Evolutionary conservation across 306 rosid species (phyloP).

Genomic region (Clitoria ternatea): DNA sequence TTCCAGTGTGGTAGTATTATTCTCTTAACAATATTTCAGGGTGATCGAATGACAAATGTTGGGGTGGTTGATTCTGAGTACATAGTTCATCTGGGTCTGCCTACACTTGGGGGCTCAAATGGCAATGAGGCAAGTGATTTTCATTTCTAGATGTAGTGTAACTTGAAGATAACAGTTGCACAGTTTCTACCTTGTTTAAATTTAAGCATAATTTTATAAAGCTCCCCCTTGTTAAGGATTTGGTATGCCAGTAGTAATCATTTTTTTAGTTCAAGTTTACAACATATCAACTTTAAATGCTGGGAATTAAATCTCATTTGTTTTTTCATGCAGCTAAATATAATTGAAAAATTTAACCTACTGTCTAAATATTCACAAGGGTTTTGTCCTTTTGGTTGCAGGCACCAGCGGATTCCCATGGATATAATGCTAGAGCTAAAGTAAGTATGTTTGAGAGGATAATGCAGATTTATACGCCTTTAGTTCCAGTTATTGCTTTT

Average conservation of each 20-base stretch:
- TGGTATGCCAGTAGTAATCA: background rate
- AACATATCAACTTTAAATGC: background rate
- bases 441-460: constrained; percentile 28
- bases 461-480: background rate
- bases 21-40: constrained; percentile 47
- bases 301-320: background rate
- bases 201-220: background rate
- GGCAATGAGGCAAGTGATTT: constrained; percentile 49
- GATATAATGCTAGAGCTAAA: constrained; percentile 48
- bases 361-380: background rate
- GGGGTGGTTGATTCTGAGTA: constrained; percentile 86
- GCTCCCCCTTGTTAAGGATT: background rate
- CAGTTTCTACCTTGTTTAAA: background rate
- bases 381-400: constrained; percentile 35
- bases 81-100: constrained; percentile 81
- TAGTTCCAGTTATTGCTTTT: background rate
- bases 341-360: background rate
- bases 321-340: background rate
- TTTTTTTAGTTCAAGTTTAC: background rate
- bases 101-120: constrained; percentile 77
- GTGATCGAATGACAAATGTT: constrained; percentile 63
- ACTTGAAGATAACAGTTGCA: background rate
- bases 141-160: background rate
- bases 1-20: constrained; percentile 8
- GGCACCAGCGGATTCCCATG: constrained; percentile 29